Percentiles rank a stretch among this genome's conserved stretches.
Conservation (phyloP, 2,329 filamentous ascomycete species). For the Trichoderma afroharzianum region DNA sequence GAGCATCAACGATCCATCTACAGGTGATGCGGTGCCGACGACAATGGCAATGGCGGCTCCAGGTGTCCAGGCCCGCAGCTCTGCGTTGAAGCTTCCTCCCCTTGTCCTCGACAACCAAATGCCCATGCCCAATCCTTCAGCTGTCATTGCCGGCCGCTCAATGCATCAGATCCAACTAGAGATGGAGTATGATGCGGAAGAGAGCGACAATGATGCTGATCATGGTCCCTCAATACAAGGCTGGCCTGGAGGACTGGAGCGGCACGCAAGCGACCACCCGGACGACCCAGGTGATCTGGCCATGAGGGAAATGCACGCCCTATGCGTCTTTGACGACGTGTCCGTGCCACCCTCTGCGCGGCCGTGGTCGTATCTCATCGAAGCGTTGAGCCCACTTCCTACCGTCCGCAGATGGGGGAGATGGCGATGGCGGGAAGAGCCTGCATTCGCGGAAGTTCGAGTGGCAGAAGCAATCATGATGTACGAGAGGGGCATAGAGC, state of each 20-base stretch:
- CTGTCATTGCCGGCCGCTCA: slow-evolving; percentile 15
- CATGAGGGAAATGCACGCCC: slow-evolving; percentile 22
- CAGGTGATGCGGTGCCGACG: slow-evolving; percentile 7
- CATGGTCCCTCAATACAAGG: slow-evolving; percentile 17
- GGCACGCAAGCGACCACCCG: slow-evolving; percentile 10
- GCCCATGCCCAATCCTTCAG: slow-evolving; percentile 16
- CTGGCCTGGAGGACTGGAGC: slow-evolving; percentile 17
- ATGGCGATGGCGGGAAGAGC: slow-evolving; percentile 24
- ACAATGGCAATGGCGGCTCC: slow-evolving; percentile 13
- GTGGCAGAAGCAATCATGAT: slow-evolving; percentile 26
- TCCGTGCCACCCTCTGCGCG: slow-evolving; percentile 12
- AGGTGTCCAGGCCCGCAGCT: neutral
- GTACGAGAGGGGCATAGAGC: slow-evolving; percentile 25
- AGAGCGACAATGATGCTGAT: slow-evolving; percentile 21
- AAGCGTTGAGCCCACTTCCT: slow-evolving; percentile 11
- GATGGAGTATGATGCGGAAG: slow-evolving; percentile 23
- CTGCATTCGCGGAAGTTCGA: slow-evolving; percentile 15
- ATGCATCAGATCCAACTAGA: slow-evolving; percentile 26
- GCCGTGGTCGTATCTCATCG: slow-evolving; percentile 18
- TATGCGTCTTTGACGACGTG: slow-evolving; percentile 23
- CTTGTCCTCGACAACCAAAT: slow-evolving; percentile 19
- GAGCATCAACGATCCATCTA: slow-evolving; percentile 6
- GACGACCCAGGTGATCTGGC: slow-evolving; percentile 16
- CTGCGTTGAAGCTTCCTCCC: slow-evolving; percentile 19
- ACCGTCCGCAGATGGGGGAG: slow-evolving; percentile 22